Percentiles rank a stretch among this genome's conserved stretches.
Conservation (phyloP, 106 monocot species). For the Allium sativum region DNA sequence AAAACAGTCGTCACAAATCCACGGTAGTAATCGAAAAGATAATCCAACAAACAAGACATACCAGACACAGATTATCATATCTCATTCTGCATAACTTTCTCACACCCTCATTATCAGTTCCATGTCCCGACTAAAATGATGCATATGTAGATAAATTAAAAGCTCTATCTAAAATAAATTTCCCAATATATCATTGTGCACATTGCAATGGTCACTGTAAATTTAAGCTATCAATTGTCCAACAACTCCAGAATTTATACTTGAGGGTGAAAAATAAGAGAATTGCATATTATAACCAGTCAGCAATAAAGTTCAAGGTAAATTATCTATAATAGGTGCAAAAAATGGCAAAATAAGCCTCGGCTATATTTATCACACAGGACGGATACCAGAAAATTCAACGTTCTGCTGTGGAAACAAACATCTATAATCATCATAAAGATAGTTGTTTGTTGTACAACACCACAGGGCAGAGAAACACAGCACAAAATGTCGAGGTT, state of each 20-base stretch:
- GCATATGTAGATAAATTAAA: not conserved
- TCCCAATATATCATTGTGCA: too few relatives aligned
- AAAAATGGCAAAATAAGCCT: not conserved
- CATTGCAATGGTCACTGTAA: not conserved
- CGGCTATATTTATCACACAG: not conserved
- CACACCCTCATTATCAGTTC: not conserved
- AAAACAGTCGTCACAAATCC: conserved; percentile 5
- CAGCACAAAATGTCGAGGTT: not conserved
- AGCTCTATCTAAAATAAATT: too few relatives aligned
- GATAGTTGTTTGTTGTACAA: conserved; percentile 4
- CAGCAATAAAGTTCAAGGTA: conserved; percentile 7
- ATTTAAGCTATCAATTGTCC: not conserved
- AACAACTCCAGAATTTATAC: conserved; percentile 6
- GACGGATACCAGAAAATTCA: conserved; percentile 1
- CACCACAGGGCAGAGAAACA: conserved; percentile 11
- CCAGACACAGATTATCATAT: not conserved
- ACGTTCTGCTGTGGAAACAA: not conserved
- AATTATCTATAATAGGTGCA: conserved; percentile 10
- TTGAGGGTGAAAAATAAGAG: conserved; percentile 1
- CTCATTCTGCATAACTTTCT: not conserved
- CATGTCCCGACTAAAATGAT: conserved; percentile 5
- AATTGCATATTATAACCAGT: not conserved
- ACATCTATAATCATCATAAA: conserved; percentile 3
- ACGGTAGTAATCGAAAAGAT: not conserved
- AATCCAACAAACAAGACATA: not conserved